Base-by-base conservation (phyloP, 768 basidiomycete genomes). In the Serendipita vermifera region DNA sequence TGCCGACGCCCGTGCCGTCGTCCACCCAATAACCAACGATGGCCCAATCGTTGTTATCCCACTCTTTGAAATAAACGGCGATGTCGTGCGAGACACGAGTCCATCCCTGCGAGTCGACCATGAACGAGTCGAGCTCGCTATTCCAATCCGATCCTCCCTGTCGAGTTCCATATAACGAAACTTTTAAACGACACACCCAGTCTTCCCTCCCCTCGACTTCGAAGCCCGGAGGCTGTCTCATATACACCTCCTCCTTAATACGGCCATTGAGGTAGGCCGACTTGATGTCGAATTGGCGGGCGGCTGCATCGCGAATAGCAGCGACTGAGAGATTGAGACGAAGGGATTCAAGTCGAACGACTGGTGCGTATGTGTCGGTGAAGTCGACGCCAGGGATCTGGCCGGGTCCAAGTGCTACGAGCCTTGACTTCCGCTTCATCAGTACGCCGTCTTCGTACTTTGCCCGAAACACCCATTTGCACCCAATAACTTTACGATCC, bases 91-190 rank as follows among this genome's bases (percentile, higher is more conserved):
- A 22, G 7, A 43, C 13, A 7, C 41, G 41, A 22, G 20, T 43
- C 13, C 11, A 43, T 9, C 41, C n/a, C n/a, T n/a, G n/a, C 41
- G 22, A 43, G 24, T 24, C 24, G 13, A 24, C 41, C 7, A 33
- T 9, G 26, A 54, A n/a, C n/a, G 17, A 7, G 26, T 54, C 22
- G 64, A 60, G 38, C 56, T 59, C 38, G 27, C 36, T 22, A 48
- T 62, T 59, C 59, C 61, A 63, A 1, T 43, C 38, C 3, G 46
- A 41, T 29, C 55, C 55, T 2, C 54, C 33, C 54, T 63, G 61
- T 38, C 61, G 59, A 15, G 61, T 24, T 5, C 62, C 60, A 40
- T 63, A 63, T 2, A 63, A 36, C 3, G 43, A 35, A 7, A 60
- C 51, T 22, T 24, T 54, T 5, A 60, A 51, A 11, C 32, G 22